A percentile compares a stretch with the other conserved stretches of the same genome.
Evolutionary conservation across 768 basidiomycete species (phyloP).

Genomic region (Ramaria rubella): DNA sequence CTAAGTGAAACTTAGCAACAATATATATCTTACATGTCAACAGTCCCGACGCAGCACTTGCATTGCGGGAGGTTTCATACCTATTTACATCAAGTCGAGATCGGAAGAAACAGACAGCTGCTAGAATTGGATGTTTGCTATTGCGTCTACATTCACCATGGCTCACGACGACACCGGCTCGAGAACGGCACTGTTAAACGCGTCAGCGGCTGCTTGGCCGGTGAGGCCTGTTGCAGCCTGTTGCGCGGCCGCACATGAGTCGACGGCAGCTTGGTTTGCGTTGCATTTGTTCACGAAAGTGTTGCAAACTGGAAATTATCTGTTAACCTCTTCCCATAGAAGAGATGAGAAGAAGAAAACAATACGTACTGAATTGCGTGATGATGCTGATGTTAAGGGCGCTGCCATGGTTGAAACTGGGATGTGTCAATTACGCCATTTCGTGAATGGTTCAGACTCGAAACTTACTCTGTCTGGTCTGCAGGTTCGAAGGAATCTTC

Average conservation of each 20-base stretch:
- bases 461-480: too few species aligned
- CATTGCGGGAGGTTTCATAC: too few species aligned
- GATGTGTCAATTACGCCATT: too few species aligned
- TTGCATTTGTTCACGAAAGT: constrained; percentile 46
- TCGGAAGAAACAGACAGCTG: too few species aligned
- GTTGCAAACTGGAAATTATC: constrained; percentile 37
- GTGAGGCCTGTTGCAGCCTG: constrained; percentile 2
- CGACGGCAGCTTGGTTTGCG: constrained; percentile 47
- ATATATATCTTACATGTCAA: too few species aligned
- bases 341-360: neutral
- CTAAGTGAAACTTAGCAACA: too few species aligned
- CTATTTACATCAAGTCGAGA: too few species aligned
- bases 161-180: neutral
- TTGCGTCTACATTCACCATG: neutral
- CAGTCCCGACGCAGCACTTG: too few species aligned
- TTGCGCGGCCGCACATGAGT: constrained; percentile 38
- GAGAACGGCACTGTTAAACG: constrained; percentile 11
- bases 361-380: constrained; percentile 35
- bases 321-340: neutral
- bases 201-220: constrained; percentile 33
- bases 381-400: constrained; percentile 48
- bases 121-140: too few species aligned
- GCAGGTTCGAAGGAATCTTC: too few species aligned
- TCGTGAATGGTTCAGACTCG: too few species aligned
- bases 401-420: too few species aligned